phyloP scores from a whole-genome alignment of 805 yeast species.

The Sungouiozyma intestinalis region DNA sequence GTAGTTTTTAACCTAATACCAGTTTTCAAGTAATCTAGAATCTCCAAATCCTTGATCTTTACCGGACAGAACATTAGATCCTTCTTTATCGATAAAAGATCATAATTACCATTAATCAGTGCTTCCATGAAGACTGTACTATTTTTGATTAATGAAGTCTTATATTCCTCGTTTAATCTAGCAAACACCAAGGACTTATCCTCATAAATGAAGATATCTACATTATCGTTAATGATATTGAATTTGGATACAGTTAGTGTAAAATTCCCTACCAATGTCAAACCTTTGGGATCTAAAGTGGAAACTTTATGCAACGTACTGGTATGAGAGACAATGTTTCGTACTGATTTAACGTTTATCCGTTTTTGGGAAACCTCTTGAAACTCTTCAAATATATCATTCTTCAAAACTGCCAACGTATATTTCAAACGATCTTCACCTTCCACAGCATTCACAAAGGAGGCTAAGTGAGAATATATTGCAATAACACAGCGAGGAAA shows the following conservation, averaged over 20 bases:
- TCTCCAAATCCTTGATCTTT: slow-evolving; percentile 15
- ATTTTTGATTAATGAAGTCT: slow-evolving; percentile 5
- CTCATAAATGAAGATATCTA: slow-evolving; percentile 20
- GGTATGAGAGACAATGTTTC: not conserved
- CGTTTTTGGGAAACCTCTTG: not conserved
- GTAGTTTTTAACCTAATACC: slow-evolving; percentile 13
- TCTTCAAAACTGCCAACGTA: not conserved
- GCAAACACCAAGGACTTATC: slow-evolving; percentile 22
- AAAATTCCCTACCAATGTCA: slow-evolving; percentile 16
- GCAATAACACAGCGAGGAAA: not conserved
- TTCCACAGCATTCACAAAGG: not conserved
- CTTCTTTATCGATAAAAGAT: slow-evolving; percentile 16
- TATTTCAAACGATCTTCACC: not conserved
- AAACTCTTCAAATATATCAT: not conserved
- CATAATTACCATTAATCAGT: slow-evolving; percentile 7
- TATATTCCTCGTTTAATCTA: slow-evolving; percentile 14
- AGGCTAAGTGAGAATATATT: not conserved
- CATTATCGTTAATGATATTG: slow-evolving; percentile 9
- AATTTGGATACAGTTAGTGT: slow-evolving; percentile 13
- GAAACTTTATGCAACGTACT: slow-evolving; percentile 5
- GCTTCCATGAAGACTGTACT: slow-evolving; percentile 8
- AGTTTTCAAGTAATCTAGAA: slow-evolving; percentile 4
- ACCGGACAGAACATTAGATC: slow-evolving; percentile 20
- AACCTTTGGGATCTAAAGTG: slow-evolving; percentile 9
- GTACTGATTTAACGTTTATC: not conserved